Base-by-base conservation (phyloP, 768 basidiomycete genomes). In the Tulasnella sp. region DNA sequence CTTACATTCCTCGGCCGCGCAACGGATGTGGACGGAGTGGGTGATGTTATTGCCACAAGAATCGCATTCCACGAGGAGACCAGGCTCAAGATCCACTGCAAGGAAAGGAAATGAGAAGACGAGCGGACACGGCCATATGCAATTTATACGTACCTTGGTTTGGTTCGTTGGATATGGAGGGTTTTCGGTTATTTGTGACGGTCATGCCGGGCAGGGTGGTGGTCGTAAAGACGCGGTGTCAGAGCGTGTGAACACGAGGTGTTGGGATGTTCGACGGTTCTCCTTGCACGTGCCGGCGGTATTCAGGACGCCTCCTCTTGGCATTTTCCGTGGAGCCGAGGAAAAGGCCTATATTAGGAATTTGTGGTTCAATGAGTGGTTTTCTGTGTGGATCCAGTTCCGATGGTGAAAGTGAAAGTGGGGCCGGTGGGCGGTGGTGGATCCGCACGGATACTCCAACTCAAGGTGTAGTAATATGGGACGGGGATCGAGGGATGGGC, bases 1-100 rank as follows among this genome's bases (percentile, higher is more conserved):
- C 74, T 90, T 91, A 75, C 93, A 95, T 55, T 85, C 86, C 6
- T 90, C 88, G 84, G 94, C 93, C 42, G 97, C 96, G 83, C 97
- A 99, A 85, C 96, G 96, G 83, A 99, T 95, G 80, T 96, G 92
- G 80, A 98, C 90, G n/a, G 94, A 94, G 83, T 98, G 95, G 3
- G 98, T 98, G 81, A 99, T 88, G 85, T 99, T 95, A 85, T 90
- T 89, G 80, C 86, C 86, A 84, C 96, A 97, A 18, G 89, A 85
- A 83, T 96, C 95, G 86, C 95, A 96, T 80, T 91, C 88, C 81
- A 93, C 92, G 82, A 93, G 91, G 46, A 92, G 86, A 79, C 93
- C 94, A 20, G 93, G 93, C 80, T 95, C 93, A 16, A 80, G 48
- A 37, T 80, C 73, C 46, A 70, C 71, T 35, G 79, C 70, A 35